Conservation (phyloP, 2,329 filamentous ascomycete genomes). For the Calycina herbarum region DNA sequence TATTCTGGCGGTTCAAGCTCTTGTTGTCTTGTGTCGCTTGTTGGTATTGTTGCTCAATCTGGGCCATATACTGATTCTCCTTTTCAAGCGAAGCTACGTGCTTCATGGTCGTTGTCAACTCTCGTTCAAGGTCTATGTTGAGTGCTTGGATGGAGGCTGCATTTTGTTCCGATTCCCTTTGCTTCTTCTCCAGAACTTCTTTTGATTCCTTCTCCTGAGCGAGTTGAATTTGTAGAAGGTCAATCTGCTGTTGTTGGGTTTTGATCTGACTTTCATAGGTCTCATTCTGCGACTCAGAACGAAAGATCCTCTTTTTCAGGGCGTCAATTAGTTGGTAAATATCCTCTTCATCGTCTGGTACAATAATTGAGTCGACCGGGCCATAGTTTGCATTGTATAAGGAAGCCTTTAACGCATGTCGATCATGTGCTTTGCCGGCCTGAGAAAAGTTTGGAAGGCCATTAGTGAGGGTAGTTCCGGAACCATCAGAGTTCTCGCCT, state of each 20-base stretch:
- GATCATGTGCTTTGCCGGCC: slow-evolving; percentile 50
- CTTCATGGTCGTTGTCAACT: slow-evolving; percentile 1
- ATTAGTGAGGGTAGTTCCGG: slow-evolving; percentile 48
- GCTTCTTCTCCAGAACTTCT: neutral
- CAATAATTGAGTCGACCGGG: slow-evolving; percentile 53
- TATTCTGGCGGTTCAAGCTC: neutral
- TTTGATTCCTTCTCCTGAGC: neutral
- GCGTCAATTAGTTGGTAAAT: slow-evolving; percentile 61
- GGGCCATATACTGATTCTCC: neutral
- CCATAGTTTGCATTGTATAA: slow-evolving; percentile 36
- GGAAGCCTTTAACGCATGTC: slow-evolving; percentile 45
- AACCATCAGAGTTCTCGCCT: slow-evolving; percentile 57
- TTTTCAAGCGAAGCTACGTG: slow-evolving; percentile 2
- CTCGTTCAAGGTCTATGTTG: neutral
- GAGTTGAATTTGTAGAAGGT: neutral
- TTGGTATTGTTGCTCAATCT: slow-evolving; percentile 4
- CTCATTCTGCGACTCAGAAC: slow-evolving; percentile 56
- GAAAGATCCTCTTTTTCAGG: slow-evolving; percentile 56
- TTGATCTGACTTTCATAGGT: slow-evolving; percentile 35
- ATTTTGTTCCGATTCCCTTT: neutral
- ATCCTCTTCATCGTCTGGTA: slow-evolving; percentile 62
- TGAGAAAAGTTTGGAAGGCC: slow-evolving; percentile 48
- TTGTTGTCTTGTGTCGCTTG: slow-evolving; percentile 2
- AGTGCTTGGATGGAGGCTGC: neutral
- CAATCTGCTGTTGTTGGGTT: slow-evolving; percentile 1